Conservation (phyloP, 768 basidiomycete species). For the Pleurotus tuoliensis region DNA sequence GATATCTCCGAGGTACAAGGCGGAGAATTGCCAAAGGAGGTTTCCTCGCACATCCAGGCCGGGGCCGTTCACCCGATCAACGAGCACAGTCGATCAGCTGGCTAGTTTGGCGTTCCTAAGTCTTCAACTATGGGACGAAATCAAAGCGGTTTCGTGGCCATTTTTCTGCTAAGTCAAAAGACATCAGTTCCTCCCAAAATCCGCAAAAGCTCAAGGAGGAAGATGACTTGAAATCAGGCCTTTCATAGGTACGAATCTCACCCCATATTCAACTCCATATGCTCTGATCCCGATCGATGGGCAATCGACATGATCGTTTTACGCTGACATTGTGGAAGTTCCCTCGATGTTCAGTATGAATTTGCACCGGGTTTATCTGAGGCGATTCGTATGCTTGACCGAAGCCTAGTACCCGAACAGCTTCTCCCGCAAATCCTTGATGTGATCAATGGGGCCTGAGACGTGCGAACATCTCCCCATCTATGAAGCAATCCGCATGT, state of each 20-base stretch:
- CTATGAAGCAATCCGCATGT: too few species aligned
- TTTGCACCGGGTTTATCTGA: background rate
- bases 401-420: background rate
- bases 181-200: background rate
- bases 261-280: background rate
- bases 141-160: background rate
- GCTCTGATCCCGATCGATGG: slow-evolving; percentile 7
- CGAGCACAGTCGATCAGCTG: background rate
- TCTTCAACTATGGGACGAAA: slow-evolving; percentile 3
- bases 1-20: too few species aligned
- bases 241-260: background rate
- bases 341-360: background rate
- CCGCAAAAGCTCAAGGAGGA: background rate
- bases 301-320: slow-evolving; percentile 1
- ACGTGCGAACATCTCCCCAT: background rate
- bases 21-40: too few species aligned
- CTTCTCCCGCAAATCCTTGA: slow-evolving; percentile 9
- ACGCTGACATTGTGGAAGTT: slow-evolving; percentile 7
- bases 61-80: background rate
- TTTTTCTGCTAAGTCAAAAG: background rate
- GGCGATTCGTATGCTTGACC: too few species aligned
- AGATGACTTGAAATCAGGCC: background rate
- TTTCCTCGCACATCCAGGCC: too few species aligned
- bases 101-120: background rate
- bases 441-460: background rate